Conservation (phyloP, 371 early-diverging fungal species). For the Mucor ambiguus region DNA sequence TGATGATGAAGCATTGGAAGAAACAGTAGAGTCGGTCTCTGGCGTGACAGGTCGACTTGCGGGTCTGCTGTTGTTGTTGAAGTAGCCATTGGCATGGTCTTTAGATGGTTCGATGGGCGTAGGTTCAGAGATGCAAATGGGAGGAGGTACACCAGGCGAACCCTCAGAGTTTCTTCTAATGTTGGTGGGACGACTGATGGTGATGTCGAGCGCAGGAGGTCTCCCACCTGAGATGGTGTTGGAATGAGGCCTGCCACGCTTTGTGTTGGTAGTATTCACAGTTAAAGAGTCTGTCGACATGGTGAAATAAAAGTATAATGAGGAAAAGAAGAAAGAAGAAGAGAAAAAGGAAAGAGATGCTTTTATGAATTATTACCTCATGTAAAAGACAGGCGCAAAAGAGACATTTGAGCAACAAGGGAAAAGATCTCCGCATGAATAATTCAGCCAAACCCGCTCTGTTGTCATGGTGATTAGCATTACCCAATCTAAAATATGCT, state of each 20-base stretch:
- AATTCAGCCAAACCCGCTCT: not conserved
- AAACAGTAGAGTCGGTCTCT: not conserved
- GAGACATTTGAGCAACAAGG: not conserved
- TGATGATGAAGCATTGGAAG: not conserved
- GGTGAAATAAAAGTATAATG: not conserved
- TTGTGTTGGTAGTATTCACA: not conserved
- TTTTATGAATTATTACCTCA: not conserved
- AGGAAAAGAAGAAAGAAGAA: slow-evolving; percentile 9
- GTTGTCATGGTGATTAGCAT: slow-evolving; percentile 1
- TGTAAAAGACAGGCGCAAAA: not conserved
- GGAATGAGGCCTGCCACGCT: slow-evolving; percentile 13
- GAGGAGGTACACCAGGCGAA: slow-evolving; percentile 27
- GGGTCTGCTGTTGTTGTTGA: not conserved
- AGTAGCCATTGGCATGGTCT: not conserved
- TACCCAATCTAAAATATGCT: not conserved
- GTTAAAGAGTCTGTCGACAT: slow-evolving; percentile 3
- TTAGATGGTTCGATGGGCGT: slow-evolving; percentile 28
- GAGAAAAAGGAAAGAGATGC: not conserved
- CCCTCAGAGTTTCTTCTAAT: slow-evolving; percentile 33
- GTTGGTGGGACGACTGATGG: slow-evolving; percentile 11
- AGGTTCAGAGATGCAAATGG: slow-evolving; percentile 25
- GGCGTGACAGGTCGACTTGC: not conserved
- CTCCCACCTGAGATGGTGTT: slow-evolving; percentile 35
- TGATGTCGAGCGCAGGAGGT: slow-evolving; percentile 23
- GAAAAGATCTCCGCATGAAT: slow-evolving; percentile 12